A percentile compares a stretch with the other conserved stretches of the same genome.
These are phyloP conservation scores for Iberis amara DNA, from an alignment of 441 rosid species.

Conservation along the genomic window DNA sequence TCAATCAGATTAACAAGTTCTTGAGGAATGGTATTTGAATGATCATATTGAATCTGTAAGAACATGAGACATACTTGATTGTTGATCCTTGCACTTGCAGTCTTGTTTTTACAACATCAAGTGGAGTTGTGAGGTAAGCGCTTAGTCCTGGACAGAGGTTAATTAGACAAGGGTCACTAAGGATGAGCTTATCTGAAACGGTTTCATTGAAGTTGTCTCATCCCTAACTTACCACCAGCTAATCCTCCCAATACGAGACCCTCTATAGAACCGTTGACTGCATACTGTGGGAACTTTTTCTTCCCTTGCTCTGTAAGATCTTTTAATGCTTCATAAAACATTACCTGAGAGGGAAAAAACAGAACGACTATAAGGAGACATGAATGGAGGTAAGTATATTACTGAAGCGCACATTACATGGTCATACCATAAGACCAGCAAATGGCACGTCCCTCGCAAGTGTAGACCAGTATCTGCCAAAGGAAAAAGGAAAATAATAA, in stretches of 20 bases:
- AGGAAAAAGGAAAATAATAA: slow-evolving; percentile 22
- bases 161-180: background rate
- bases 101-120: slow-evolving; percentile 90
- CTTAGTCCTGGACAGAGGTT: slow-evolving; percentile 53
- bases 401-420: background rate
- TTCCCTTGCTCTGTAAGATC: slow-evolving; percentile 54
- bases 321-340: slow-evolving; percentile 79
- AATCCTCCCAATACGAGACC: slow-evolving; percentile 86
- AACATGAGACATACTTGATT: slow-evolving; percentile 42
- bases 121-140: slow-evolving; percentile 83
- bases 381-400: background rate
- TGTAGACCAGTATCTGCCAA: slow-evolving; percentile 79
- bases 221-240: slow-evolving; percentile 70
- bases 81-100: slow-evolving; percentile 85
- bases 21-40: slow-evolving; percentile 1
- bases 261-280: slow-evolving; percentile 49
- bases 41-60: background rate
- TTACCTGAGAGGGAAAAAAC: slow-evolving; percentile 43
- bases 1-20: background rate
- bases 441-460: slow-evolving; percentile 91
- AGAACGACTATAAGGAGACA: slow-evolving; percentile 22
- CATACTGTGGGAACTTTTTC: slow-evolving; percentile 42
- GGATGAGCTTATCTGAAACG: slow-evolving; percentile 1
- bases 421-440: slow-evolving; percentile 89
- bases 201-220: slow-evolving; percentile 5